A percentile compares a stretch with the other conserved stretches of the same genome.
Conservation (phyloP, 805 yeast genomes). For the Hanseniaspora occidentalis region DNA sequence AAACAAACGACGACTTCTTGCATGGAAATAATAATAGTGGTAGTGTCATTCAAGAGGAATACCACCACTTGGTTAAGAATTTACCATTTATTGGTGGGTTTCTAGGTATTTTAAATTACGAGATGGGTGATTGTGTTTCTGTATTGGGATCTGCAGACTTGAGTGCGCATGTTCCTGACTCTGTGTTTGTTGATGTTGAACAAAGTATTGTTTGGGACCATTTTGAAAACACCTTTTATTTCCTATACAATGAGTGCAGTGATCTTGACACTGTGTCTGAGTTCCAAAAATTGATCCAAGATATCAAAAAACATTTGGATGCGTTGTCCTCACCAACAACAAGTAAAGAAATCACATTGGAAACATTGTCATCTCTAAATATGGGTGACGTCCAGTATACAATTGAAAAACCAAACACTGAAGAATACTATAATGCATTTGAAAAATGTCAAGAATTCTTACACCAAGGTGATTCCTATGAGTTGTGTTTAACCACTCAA, state of each 20-base stretch:
- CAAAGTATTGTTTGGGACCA: constrained; percentile 48
- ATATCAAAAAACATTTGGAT: too few relatives aligned
- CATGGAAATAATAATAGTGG: constrained; percentile 8
- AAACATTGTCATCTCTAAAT: constrained; percentile 13
- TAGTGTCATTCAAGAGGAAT: neutral
- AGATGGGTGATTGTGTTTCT: constrained; percentile 51
- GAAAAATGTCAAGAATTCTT: constrained; percentile 52
- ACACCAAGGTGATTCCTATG: constrained; percentile 82
- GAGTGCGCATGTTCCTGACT: constrained; percentile 35
- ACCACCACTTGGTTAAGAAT: constrained; percentile 8
- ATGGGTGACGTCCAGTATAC: too few relatives aligned
- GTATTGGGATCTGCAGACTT: constrained; percentile 21
- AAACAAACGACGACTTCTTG: constrained; percentile 4
- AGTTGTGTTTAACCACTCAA: constrained; percentile 76
- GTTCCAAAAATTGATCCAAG: neutral
- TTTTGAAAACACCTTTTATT: constrained; percentile 30
- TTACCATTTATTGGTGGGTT: constrained; percentile 89
- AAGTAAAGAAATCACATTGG: constrained; percentile 13
- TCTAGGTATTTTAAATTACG: constrained; percentile 78
- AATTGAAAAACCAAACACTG: constrained; percentile 38
- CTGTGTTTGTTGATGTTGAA: constrained; percentile 60
- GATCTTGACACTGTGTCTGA: neutral
- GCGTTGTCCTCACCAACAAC: too few relatives aligned
- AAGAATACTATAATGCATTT: constrained; percentile 43
- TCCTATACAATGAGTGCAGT: constrained; percentile 36